These are phyloP conservation scores for Lodderomyces parapsilosis DNA, from an alignment of 1,139 yeast species.

Conservation along the genomic window DNA sequence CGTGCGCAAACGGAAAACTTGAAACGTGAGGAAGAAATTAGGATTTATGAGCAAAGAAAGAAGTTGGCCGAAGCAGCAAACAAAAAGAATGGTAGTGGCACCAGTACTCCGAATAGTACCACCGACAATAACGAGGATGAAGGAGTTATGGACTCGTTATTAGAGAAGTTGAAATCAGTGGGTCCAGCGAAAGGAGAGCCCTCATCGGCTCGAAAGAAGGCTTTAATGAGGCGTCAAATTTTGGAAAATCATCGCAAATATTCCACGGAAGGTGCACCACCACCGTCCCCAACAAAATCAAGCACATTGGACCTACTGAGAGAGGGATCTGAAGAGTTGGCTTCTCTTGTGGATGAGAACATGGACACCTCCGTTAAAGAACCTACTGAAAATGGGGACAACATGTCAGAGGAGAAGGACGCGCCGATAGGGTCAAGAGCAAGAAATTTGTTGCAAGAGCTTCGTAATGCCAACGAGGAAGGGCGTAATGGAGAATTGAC, in stretches of 20 bases:
- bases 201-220: constrained; percentile 77
- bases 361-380: constrained; percentile 12
- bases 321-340: not conserved
- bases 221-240: constrained; percentile 67
- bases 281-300: constrained; percentile 7
- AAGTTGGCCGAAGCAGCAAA: constrained; percentile 52
- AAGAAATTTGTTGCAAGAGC: constrained; percentile 54
- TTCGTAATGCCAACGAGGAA: constrained; percentile 41
- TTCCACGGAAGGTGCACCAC: constrained; percentile 5
- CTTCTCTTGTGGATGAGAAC: constrained; percentile 9
- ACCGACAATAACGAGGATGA: constrained; percentile 19
- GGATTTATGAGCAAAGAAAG: constrained; percentile 74
- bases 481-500: constrained; percentile 17
- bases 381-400: constrained; percentile 12
- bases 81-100: constrained; percentile 14
- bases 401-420: constrained; percentile 9
- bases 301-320: not conserved
- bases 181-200: constrained; percentile 75
- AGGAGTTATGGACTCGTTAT: constrained; percentile 71
- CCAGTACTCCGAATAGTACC: constrained; percentile 7
- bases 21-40: constrained; percentile 74
- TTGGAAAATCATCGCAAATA: constrained; percentile 34
- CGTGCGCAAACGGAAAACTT: constrained; percentile 76
- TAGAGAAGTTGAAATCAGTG: constrained; percentile 71
- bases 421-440: constrained; percentile 59